A percentile compares a stretch with the other conserved stretches of the same genome.
phyloP scores from a whole-genome alignment of 192 early-diverging fungal species.

The Coemansia sp. region DNA sequence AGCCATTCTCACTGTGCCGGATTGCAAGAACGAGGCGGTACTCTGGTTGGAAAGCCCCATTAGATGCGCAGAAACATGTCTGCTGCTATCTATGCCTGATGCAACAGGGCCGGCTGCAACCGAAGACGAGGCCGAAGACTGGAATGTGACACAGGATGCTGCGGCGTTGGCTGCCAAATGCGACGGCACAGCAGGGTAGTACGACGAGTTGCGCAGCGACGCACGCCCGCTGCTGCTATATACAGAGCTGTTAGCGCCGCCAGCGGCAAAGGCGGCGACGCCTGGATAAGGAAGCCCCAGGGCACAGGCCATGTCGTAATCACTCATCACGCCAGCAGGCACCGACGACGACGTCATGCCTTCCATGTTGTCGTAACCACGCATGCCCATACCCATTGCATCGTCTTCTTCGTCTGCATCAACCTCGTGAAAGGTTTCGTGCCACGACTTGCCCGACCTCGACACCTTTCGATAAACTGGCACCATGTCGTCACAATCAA shows the following conservation, averaged over 20 bases:
- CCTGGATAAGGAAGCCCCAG: conserved; percentile 41
- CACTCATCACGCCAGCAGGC: conserved; percentile 24
- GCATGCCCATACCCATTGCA: neutral
- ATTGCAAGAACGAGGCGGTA: conserved; percentile 37
- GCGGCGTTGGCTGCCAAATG: conserved; percentile 16
- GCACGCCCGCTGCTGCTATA: conserved; percentile 18
- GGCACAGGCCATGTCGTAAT: conserved; percentile 50
- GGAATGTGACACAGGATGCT: conserved; percentile 48
- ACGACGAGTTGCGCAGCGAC: conserved; percentile 19
- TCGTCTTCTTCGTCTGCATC: conserved; percentile 22
- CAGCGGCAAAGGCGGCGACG: conserved; percentile 18
- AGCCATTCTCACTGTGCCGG: conserved; percentile 38
- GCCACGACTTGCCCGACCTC: conserved; percentile 47
- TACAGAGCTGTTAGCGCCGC: conserved; percentile 12
- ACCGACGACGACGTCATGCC: neutral
- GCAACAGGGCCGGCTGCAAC: conserved; percentile 7
- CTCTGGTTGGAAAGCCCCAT: conserved; percentile 31
- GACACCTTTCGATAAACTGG: conserved; percentile 53
- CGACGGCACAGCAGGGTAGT: neutral
- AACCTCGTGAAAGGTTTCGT: conserved; percentile 53
- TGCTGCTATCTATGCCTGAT: conserved; percentile 6
- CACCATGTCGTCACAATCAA: conserved; percentile 39
- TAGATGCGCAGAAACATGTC: neutral
- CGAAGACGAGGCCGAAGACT: conserved; percentile 31
- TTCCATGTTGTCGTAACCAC: conserved; percentile 2